Evolutionary conservation across 768 basidiomycete species (phyloP), one percentile per base, ranked within the genome.

Genomic region (Omphalotus guepiniiformis): DNA sequence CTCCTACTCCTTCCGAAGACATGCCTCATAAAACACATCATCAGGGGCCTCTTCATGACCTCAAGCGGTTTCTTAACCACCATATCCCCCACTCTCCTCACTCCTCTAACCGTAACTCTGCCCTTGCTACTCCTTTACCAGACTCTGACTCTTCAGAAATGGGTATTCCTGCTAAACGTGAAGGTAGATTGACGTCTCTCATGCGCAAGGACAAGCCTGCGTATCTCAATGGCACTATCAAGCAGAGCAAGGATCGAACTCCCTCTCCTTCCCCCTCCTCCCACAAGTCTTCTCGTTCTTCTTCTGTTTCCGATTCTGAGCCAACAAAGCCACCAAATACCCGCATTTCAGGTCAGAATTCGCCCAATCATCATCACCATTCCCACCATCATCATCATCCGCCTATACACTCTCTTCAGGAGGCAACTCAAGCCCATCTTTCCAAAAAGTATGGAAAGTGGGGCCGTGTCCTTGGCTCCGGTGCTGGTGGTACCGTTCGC

Each of bases 391-490:
- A 42, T 9, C 39, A 36, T 21, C 50, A 54, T 39, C 68, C 48
- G 39, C 67, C 71, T 48, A 68, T 81, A 29, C 63, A 73, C 21
- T 88, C 88, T 2, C 79, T 93, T 19, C 82, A 87, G 12, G 82
- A 84, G 40, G 89, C 87, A 4, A 91, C 89, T 2, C 85, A 94
- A 44, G 90, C 89, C 12, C 93, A 96, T 64, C 73, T 99, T 48
- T 72, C 87, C n/a, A 98, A 98, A 72, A 98, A 97, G 74, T 99
- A 99, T 57, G 96, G 96, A 54, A 99, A 99, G 63, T 96, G 96
- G 90, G 96, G 95, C 30, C 82, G 90, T 42, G 82, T 96, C 15
- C 80, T 99, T 7, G 96, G 96, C 22, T 89, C 86, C 23, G 96
- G 96, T 23, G 96, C 95, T 5, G 96, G 96, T n/a, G 96, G 96